phyloP scores from a whole-genome alignment of 139 green algal genomes.

The Haematococcus lacustris region DNA sequence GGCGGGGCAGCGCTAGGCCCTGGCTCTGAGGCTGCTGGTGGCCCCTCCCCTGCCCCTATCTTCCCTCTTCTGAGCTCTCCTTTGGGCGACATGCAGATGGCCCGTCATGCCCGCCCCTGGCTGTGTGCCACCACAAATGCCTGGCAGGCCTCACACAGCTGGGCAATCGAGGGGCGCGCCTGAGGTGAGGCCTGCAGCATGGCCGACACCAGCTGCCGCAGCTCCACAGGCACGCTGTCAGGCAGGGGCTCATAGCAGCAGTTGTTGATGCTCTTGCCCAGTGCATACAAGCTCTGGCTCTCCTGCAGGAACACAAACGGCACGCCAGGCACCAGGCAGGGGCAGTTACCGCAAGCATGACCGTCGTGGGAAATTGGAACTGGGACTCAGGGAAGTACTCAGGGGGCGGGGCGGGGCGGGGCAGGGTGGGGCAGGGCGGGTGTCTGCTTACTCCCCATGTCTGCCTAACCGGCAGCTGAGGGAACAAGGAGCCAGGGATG shows the following conservation, averaged over 20 bases:
- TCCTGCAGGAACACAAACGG: constrained; percentile 15
- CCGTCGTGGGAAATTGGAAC: not conserved
- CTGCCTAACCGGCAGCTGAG: not conserved
- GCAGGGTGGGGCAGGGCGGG: not conserved
- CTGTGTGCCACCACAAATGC: too few relatives aligned
- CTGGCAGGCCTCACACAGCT: constrained; percentile 4
- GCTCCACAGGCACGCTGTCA: not conserved
- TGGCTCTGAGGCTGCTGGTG: too few relatives aligned
- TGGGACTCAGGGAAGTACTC: not conserved
- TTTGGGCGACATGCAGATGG: too few relatives aligned
- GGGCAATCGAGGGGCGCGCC: constrained; percentile 13
- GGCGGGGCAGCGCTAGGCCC: too few relatives aligned
- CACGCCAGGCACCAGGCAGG: not conserved
- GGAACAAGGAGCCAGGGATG: not conserved
- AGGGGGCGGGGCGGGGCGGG: not conserved
- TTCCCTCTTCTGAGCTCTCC: too few relatives aligned
- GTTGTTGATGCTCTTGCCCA: constrained; percentile 44
- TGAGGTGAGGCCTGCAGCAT: constrained; percentile 26
- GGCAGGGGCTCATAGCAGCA: constrained; percentile 42
- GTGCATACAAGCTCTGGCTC: constrained; percentile 39
- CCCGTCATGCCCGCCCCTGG: too few relatives aligned
- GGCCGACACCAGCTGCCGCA: constrained; percentile 15
- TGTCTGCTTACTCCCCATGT: not conserved
- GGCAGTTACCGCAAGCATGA: not conserved
- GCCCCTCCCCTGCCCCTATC: too few relatives aligned